Base-by-base conservation (phyloP, 1,284 basidiomycete species). In the Fomitopsis betulina region DNA sequence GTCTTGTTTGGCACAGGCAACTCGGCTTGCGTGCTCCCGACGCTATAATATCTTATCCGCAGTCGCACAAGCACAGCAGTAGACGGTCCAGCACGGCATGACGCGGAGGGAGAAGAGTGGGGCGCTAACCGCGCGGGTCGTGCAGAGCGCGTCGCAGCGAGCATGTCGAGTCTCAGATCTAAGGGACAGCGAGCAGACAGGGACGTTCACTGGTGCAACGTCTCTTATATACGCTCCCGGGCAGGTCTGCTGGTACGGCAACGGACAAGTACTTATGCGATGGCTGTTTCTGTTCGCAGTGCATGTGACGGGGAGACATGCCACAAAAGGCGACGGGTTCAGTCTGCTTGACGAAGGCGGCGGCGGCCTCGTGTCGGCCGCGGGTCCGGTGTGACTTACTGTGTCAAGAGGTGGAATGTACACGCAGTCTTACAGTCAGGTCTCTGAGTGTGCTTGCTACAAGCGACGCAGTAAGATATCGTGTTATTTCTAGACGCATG, bases 1-100 rank as follows among this genome's bases (percentile, higher is more conserved):
- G 66, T 69, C 67, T 69, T 74, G 53, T 67, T 71, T 1, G 73
- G 72, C 19, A 72, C 65, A n/a, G 69, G 68, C 8, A 64, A 54
- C 43, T 67, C 67, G 5, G 63, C 63, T 8, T 50, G 47, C n/a
- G 49, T 51, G 17, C 49, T 32, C 19, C 64, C 63, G 19, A 66
- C 68, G 57, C 67, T 67, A 60, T 73, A 73, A 33, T 53, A 43
- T 17, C 56, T 56, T 19, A 59, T 45, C 40, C 53, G n/a, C 32
- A 62, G 42, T 9, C 50, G 27, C 30, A 63, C 54, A 21, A 37
- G 39, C 35, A 23, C 40, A 53, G 19, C 55, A 50, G 43, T 50
- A 55, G 40, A 58, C 38, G 33, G 37, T 40, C 21, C 54, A 25
- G 47, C 39, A 27, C 21, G 40, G 32, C 43, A 55, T 19, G 33